Evolutionary conservation across 768 basidiomycete species (phyloP), one percentile per base, ranked within the genome.

Genomic region (Tylopilus sp.): DNA sequence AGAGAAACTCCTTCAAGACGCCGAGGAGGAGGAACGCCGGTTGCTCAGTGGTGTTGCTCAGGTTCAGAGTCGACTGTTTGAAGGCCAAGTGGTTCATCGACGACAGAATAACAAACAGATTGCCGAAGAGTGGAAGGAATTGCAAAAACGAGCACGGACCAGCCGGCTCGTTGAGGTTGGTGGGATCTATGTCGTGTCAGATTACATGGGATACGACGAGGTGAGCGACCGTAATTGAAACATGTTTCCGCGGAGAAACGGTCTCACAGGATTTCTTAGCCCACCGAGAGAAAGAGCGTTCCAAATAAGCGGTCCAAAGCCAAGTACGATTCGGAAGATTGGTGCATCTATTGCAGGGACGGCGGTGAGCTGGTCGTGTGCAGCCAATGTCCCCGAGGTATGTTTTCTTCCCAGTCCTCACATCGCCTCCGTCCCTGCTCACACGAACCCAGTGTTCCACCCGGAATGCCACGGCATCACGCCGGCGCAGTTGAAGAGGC

Each of bases 281-380:
- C 58, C 36, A 46, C 55, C 30, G 50, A 49, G 24, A 12, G 36
- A 49, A 48, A 62, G 56, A 44, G 58, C 10, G 5, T 52, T 34
- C 58, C 50, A 22, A 66, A 68, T 56, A 76, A 77, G 57, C 62
- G 63, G n/a, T 59, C 62, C 34, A 69, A 52, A 63, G 55, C 48
- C 22, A 71, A 71, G 62, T 77, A 73, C 49, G 82, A 79, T 4
- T 77, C 71, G 26, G 81, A 85, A 61, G 82, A 85, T 54, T 82
- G 73, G 69, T 85, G 84, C 63, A 75, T 79, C 31, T 68, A 75
- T 52, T 85, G 84, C 63, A 72, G 78, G 29, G 84, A 85, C 46
- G 84, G 83, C 2, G 83, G 84, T 0, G 74, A 80, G 41, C 57
- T 85, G 9, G 64, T 77, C 36, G 48, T 76, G 14, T 85, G 84